These are phyloP conservation scores for Candida dendrica DNA, from an alignment of 805 yeast genomes.

Conservation along the genomic window DNA sequence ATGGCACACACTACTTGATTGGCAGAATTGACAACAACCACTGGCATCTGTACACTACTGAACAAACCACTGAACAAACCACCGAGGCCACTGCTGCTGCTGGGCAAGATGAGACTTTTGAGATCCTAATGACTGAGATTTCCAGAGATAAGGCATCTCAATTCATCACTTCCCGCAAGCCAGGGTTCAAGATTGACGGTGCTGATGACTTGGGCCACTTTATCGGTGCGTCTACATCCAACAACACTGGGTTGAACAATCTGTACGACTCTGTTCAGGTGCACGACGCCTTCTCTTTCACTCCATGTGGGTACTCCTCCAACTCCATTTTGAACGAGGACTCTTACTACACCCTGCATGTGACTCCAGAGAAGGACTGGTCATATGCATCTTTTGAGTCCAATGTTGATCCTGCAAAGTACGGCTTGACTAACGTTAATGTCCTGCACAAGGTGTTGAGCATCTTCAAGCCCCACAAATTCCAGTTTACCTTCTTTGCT, in stretches of 20 bases:
- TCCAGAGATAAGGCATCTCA: slow-evolving; percentile 46
- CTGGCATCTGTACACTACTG: slow-evolving; percentile 82
- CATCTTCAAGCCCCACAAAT: slow-evolving; percentile 69
- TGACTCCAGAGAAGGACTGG: slow-evolving; percentile 92
- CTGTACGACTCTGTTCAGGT: slow-evolving; percentile 42
- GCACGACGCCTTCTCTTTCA: slow-evolving; percentile 84
- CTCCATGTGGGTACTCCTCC: slow-evolving; percentile 94
- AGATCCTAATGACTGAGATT: slow-evolving; percentile 85
- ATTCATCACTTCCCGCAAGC: slow-evolving; percentile 48
- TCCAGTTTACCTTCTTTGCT: slow-evolving; percentile 51
- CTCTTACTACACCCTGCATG: slow-evolving; percentile 79
- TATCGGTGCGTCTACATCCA: slow-evolving; percentile 65
- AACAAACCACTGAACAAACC: slow-evolving; percentile 23
- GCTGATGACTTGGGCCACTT: slow-evolving; percentile 74
- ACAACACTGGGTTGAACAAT: slow-evolving; percentile 51
- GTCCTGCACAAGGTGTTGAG: slow-evolving; percentile 53
- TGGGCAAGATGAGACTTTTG: slow-evolving; percentile 66
- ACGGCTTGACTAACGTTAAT: slow-evolving; percentile 36
- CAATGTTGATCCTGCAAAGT: slow-evolving; percentile 50
- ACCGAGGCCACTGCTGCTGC: slow-evolving; percentile 8
- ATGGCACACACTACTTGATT: slow-evolving; percentile 64
- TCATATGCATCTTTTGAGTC: slow-evolving; percentile 96
- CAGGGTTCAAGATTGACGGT: slow-evolving; percentile 34
- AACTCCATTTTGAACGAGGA: slow-evolving; percentile 63
- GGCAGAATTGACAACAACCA: slow-evolving; percentile 79